Evolutionary conservation across 1,284 basidiomycete species (phyloP), one percentile per base, ranked within the genome.

Genomic region (Fomitopsis palustris): DNA sequence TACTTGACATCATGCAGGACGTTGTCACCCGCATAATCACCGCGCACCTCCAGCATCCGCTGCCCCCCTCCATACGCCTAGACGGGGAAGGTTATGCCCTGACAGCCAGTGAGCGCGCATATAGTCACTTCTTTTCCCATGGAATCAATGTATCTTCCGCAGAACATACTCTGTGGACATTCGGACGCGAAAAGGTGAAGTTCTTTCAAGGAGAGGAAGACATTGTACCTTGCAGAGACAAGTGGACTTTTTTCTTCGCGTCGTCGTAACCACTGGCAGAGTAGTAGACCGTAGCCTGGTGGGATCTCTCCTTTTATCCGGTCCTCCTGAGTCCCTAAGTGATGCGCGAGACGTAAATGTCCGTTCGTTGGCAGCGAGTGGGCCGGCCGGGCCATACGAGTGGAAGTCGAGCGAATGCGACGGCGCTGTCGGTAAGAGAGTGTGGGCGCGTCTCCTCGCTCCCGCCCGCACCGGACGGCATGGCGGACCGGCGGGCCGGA

Each of bases 191-290:
- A 52, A 61, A 55, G 16, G 54, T 71, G 10, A 43, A 37, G 1
- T 66, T 70, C 53, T 33, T 43, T 21, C 71, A 69, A 69, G 70
- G 70, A 21, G 58, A 64, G 7, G 61, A 67, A 9, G 27, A 17
- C 0, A 39, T 70, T 7, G 14, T 58, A 8, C 58, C 66, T 0
- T 63, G 64, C 45, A 57, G 62, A 14, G 62, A 69, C 29, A 72
- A 72, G 56, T 72, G 70, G 70, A 62, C 60, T 7, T 70, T 72
- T 57, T 25, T 55, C 12, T 69, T 72, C 47, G 45, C 39, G 12
- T 16, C 60, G 35, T 27, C 29, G 21, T 17, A 35, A 23, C n/a
- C n/a, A n/a, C 38, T 25, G 5, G 41, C 19, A 21, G 29, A 19
- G 53, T 19, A 39, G 53, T 29, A n/a, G n/a, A n/a, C n/a, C n/a